Evolutionary conservation across 1,284 basidiomycete species (phyloP), one percentile per base, ranked within the genome.

Genomic region (Heterobasidion parviporum): DNA sequence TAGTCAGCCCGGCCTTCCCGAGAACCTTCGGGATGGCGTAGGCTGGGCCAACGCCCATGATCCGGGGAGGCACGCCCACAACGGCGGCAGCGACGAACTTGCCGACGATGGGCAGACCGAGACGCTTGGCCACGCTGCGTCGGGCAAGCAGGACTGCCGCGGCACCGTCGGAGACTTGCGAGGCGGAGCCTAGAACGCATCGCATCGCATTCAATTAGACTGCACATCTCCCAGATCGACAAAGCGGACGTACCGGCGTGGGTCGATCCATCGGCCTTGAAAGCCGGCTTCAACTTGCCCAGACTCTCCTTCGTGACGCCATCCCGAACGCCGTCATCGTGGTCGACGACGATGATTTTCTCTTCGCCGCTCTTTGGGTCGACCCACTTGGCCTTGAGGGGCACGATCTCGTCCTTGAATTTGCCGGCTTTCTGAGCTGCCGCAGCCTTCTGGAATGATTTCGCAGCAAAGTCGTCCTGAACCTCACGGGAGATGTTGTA

Each of bases 111-210:
- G 94, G 93, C 43, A 99, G 80, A 47, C 92, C 89, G 60, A 96
- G 86, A 66, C 87, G 89, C 73, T 90, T 87, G 16, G 96, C 96
- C 41, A 87, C 82, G 33, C 87, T 90, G 56, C 96, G 85, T 59
- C 93, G 83, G 38, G 92, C 81, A 56, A 98, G 85, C 55, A 99
- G 74, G 52, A 98, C 94, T 0, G 95, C 95, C 51, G 95, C 94
- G 20, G 96, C 96, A 59, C 96, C 96, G 67, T 99, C 97, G n/a
- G 93, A 94, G 50, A 99, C 85, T 70, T 98, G 95, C 26, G 90
- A 94, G 1, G 94, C 92, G 71, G 95, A 98, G 41, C 86, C 82
- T 80, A 56, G 1, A 20, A n/a, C 26, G 26, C 26, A 26, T 5
- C 3, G 26, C 26, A 6, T 16, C 15, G 32, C 3, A 34, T 44